Conservation (phyloP, 345 rosid genomes). For the Sapria himalayana region DNA sequence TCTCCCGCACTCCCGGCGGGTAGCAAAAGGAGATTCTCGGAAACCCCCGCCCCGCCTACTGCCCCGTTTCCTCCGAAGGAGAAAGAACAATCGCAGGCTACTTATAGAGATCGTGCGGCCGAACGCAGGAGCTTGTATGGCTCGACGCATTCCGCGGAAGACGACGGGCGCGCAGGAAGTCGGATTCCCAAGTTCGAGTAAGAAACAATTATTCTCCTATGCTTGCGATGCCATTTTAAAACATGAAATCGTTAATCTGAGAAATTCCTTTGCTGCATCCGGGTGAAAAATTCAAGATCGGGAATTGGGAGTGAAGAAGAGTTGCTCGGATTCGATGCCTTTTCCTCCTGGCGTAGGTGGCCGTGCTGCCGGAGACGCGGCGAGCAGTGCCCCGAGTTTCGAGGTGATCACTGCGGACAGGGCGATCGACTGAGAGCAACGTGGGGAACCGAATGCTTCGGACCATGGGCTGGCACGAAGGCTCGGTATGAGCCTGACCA, state of each 20-base stretch:
- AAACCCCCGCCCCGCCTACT: constrained; percentile 35
- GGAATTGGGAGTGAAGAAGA: constrained; percentile 38
- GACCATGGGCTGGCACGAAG: constrained; percentile 99
- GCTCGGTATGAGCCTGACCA: constrained; percentile 83
- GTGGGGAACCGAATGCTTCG: constrained; percentile 97
- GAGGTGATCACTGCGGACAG: constrained; percentile 85
- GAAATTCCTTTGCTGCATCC: too few relatives aligned
- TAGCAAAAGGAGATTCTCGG: constrained; percentile 85
- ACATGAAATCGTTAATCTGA: too few relatives aligned
- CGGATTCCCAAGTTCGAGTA: too few relatives aligned
- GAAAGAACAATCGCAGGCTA: constrained; percentile 46
- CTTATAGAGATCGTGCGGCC: constrained; percentile 94
- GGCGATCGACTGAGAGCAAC: constrained; percentile 84
- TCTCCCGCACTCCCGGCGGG: constrained; percentile 29
- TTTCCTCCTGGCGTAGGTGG: constrained; percentile 98
- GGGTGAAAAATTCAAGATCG: constrained; percentile 56
- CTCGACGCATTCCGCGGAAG: constrained; percentile 38
- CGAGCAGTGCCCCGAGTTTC: constrained; percentile 27
- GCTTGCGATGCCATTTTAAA: too few relatives aligned
- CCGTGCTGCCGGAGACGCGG: constrained; percentile 33
- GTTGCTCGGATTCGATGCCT: constrained; percentile 65
- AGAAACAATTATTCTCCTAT: too few relatives aligned
- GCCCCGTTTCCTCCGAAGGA: too few relatives aligned
- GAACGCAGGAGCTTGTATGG: constrained; percentile 96
- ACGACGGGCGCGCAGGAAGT: too few relatives aligned